Evolutionary conservation across 371 early-diverging fungal species (phyloP), one percentile per base, ranked within the genome.

Genomic region (Mucor mucedo): DNA sequence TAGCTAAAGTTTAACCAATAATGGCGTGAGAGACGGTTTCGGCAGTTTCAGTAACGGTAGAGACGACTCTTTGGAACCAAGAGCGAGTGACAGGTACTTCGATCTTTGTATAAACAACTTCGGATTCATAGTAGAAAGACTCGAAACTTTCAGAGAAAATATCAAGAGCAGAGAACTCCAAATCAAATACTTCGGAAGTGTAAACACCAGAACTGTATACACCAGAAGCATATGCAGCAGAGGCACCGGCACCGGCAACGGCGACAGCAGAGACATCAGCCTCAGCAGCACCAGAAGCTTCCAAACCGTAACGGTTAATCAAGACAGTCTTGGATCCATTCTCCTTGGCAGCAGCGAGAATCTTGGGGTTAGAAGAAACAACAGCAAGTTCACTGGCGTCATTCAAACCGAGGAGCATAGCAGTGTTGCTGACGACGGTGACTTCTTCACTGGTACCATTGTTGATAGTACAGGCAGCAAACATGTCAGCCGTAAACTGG

Each of bases 91-190:
- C 65, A 60, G 75, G 61, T 9, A 56, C 59, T 61, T 64, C 62
- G 38, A 38, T 41, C 33, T 63, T 62, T 6, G 62, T 60, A 45
- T 42, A 21, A 11, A 47, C 6, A 47, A 48, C 44, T 13, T 69
- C 52, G 27, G 54, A 13, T 42, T 64, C 61, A 55, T 57, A 21
- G 21, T 21, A 50, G 49, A 79, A 65, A 5, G 71, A 52, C 62
- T 79, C 69, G 49, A 71, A 72, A 44, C 79, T 79, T 66, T 79
- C 76, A 59, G 79, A 76, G 32, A 79, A 73, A 44, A 76, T 62
- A 56, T 79, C 79, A 14, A 79, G 56, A 11, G 71, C 75, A 48
- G 74, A 74, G 38, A 74, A 61, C 35, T 71, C 62, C 29, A 76
- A 33, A 33, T 76, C 79, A 33, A 63, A 39, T 64, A 41, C 32